phyloP scores from a whole-genome alignment of 805 yeast species.

The Komagataella mondaviorum region DNA sequence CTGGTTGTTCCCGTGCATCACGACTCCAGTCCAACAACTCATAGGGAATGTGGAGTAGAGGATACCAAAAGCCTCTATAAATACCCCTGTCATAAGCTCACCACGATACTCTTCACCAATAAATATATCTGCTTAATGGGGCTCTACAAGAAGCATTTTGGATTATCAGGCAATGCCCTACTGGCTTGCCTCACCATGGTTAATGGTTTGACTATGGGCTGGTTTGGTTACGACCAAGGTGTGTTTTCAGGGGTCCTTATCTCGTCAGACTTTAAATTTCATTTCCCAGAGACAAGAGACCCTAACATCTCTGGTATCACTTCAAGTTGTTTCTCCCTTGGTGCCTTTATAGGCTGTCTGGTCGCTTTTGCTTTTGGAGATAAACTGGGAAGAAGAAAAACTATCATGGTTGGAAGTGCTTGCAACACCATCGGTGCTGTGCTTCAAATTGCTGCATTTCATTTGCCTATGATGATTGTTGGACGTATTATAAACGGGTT shows the following conservation, averaged over 20 bases:
- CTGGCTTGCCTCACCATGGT: conserved; percentile 3
- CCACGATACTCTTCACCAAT: background rate
- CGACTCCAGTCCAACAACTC: background rate
- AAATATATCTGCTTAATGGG: background rate
- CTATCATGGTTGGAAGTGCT: conserved; percentile 37
- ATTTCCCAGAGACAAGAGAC: conserved; percentile 1
- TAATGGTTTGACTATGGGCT: conserved; percentile 6
- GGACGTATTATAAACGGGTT: conserved; percentile 59
- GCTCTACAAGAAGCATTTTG: conserved; percentile 2
- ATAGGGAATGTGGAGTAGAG: background rate
- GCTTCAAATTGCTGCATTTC: conserved; percentile 32
- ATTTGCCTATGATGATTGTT: conserved; percentile 33
- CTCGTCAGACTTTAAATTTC: conserved; percentile 5
- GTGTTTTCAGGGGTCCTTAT: conserved; percentile 5
- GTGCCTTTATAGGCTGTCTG: conserved; percentile 46
- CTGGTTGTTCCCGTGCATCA: background rate
- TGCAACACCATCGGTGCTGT: conserved; percentile 54
- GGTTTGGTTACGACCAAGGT: conserved; percentile 6
- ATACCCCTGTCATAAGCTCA: background rate
- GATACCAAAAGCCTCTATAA: background rate
- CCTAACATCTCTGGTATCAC: conserved; percentile 2
- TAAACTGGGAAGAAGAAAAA: conserved; percentile 38
- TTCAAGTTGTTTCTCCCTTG: conserved; percentile 27
- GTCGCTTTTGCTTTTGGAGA: conserved; percentile 38
- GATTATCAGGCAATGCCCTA: conserved; percentile 4